Evolutionary conservation across 139 green algal genomes (phyloP).

Genomic region (Chlamydomonas sp.): DNA sequence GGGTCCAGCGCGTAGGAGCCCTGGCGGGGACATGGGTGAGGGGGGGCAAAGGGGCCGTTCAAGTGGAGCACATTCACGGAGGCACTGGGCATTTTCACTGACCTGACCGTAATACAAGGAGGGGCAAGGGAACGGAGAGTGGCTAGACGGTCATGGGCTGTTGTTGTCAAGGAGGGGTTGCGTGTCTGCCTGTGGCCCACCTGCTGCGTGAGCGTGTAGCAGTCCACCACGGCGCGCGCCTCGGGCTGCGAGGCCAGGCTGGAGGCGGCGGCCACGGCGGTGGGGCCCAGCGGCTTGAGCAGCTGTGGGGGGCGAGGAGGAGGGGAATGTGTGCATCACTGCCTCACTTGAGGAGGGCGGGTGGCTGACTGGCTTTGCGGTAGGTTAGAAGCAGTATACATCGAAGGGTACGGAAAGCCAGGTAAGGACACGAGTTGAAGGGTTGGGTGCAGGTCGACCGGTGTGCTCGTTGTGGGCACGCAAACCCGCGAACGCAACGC

Average conservation of each 20-base stretch:
- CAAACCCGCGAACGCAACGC: background rate
- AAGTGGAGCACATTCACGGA: background rate
- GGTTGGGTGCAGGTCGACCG: background rate
- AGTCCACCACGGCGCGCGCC: slow-evolving; percentile 76
- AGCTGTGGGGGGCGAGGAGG: slow-evolving; percentile 27
- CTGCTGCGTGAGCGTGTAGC: slow-evolving; percentile 59
- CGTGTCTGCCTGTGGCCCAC: background rate
- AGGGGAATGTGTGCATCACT: background rate
- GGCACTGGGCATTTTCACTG: background rate
- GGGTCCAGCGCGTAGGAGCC: background rate
- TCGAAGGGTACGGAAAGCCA: background rate
- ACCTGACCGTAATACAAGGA: background rate
- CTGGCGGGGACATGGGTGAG: too few relatives aligned
- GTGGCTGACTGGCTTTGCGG: too few relatives aligned
- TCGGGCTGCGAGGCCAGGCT: slow-evolving; percentile 41
- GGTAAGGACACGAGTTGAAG: background rate
- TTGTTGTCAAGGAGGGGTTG: background rate
- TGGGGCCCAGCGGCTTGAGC: slow-evolving; percentile 53
- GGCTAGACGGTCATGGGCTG: background rate
- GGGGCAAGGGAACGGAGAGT: background rate
- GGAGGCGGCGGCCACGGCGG: slow-evolving; percentile 61
- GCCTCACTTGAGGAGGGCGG: background rate
- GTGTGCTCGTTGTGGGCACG: background rate
- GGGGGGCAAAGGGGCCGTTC: too few relatives aligned
- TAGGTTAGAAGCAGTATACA: background rate